Evolutionary conservation across 2,329 filamentous ascomycete species (phyloP), one percentile per base, ranked within the genome.

Genomic region (Amauroascus verrucosus): DNA sequence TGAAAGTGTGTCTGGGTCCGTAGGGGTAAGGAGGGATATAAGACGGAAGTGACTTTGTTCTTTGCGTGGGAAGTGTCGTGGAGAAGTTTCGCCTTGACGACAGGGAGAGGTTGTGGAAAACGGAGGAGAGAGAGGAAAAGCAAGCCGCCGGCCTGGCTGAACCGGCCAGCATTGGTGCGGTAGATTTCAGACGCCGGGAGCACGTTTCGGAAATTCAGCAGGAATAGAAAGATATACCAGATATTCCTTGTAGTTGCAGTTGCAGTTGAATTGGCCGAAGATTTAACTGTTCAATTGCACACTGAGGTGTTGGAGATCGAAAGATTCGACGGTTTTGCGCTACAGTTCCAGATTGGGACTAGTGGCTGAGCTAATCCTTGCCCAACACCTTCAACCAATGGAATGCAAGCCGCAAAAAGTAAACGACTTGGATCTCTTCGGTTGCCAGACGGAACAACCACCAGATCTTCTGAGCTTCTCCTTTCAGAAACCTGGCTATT

Each of bases 11-110:
- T 48, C 68, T 68, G 16, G 70, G 67, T 45, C 70, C 70, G 59
- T 74, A 73, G 9, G 74, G 74, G 56, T 76, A 76, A 33, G 71
- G 65, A 43, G 73, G 73, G 55, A 73, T 69, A 35, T 65, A 60
- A 8, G 64, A 63, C 30, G 70, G 68, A 47, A 72, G 60, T 47
- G 63, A 63, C 33, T 59, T 63, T 48, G 65, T 66, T 56, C 66
- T 53, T 40, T 53, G 46, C 45, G 48, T 18, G 47, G 63, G 59
- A 47, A 59, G 53, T 47, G 68, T 68, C 44, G 68, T 68, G 35
- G 69, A 70, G 59, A 72, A 71, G 44, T 61, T 58, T 50, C 70
- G 67, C 55, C 63, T 69, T 14, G 68, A 59, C 51, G 63, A 63
- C 56, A 72, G 54, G 16, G 70, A 68, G 53, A 72, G 66, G 50